Evolutionary conservation across 768 basidiomycete genomes (phyloP), one percentile per base, ranked within the genome.

Genomic region (Russula griseocarnosa): DNA sequence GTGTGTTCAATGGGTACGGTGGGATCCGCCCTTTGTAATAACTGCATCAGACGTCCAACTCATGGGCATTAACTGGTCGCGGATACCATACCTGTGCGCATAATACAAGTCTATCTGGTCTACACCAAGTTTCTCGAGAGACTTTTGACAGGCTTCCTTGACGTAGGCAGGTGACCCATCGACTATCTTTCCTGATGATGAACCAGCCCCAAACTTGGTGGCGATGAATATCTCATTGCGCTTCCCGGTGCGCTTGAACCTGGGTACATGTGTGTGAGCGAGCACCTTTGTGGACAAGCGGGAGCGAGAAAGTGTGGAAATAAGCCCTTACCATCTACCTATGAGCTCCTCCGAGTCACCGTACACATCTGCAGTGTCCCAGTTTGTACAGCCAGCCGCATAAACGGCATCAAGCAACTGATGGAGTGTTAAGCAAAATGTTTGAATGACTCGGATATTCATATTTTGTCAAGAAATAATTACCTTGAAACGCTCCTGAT

Each of bases 401-500:
- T 77, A 74, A 0, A 77, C 74, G 7, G 74, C 74, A 58, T 83
- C 81, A 14, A 82, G 72, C 42, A 82, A 6, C 56, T 66, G 5
- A 13, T 13, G 44, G n/a, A 22, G 26, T 14, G 32, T 26, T 34
- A 3, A 26, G 24, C 3, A 20, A 49, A 22, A 28, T 0, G 2
- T 18, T 60, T 60, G 11, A 20, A 56, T 5, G 18, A 22, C 14
- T 51, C 24, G 14, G 18, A 30, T 46, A 6, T 42, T 40, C 55
- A 2, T 54, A 18, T 28, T 24, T 9, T 1, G 34, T n/a, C 9
- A 46, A 16, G 52, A 16, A 20, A 10, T 38, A 22, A 36, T 32
- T 20, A 79, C 70, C 77, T 79, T 81, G 68, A 87, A 79, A 2
- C 84, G 76, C 58, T 86, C 83, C 66, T 87, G 83, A 62, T 88